phyloP scores from a whole-genome alignment of 2,329 filamentous ascomycete genomes.

The Ascochyta rabiei region DNA sequence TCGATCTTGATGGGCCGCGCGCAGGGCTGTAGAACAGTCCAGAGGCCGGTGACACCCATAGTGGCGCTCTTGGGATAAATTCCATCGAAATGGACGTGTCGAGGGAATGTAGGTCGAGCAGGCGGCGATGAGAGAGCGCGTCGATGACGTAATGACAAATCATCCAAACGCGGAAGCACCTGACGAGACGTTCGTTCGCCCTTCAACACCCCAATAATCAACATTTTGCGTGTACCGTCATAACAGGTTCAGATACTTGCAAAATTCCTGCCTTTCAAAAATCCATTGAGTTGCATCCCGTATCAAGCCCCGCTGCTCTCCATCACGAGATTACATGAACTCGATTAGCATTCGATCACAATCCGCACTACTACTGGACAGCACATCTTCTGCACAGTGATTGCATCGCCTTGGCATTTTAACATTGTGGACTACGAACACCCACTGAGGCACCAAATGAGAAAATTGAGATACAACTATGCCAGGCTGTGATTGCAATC shows the following conservation, averaged over 20 bases:
- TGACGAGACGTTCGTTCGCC: not conserved
- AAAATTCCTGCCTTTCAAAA: no score
- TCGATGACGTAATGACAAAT: conserved; percentile 12
- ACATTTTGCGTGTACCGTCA: not conserved
- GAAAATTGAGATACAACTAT: no score
- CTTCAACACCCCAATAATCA: not conserved
- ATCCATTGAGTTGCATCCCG: no score
- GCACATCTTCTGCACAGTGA: no score
- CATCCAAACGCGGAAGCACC: conserved; percentile 9
- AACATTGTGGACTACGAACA: no score
- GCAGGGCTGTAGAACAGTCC: conserved; percentile 94
- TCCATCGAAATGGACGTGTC: conserved; percentile 1
- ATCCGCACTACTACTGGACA: no score
- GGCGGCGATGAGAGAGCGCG: conserved; percentile 1
- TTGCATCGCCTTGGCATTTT: no score
- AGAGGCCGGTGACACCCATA: conserved; percentile 98
- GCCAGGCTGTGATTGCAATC: no score
- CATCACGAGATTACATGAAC: no score
- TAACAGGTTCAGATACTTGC: not conserved
- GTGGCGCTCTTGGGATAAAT: not conserved
- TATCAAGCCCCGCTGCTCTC: no score
- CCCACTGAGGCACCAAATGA: no score
- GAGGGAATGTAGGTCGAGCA: not conserved
- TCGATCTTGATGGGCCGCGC: conserved; percentile 95
- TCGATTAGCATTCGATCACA: no score